Conservation (phyloP, 805 yeast species). For the Candida sithepensis region DNA sequence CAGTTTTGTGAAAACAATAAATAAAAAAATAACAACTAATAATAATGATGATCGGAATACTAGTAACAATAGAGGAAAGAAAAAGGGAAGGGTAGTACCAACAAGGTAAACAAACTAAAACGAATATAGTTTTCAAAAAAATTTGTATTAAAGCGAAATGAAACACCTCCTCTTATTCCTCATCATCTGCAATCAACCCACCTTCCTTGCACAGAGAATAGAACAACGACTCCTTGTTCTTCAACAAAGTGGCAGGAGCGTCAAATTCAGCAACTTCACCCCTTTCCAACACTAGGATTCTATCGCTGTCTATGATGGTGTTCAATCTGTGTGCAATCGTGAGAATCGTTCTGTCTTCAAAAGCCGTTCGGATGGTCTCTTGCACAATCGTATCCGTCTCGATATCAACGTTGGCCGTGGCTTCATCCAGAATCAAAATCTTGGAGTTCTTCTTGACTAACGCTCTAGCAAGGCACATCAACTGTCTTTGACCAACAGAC, state of each 20-base stretch:
- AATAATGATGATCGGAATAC: no score
- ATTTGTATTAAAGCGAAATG: neutral
- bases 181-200: conserved; percentile 39
- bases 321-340: conserved; percentile 85
- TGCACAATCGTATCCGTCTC: conserved; percentile 77
- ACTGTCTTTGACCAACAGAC: conserved; percentile 85
- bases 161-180: conserved; percentile 1
- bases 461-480: conserved; percentile 80
- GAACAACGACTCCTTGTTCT: conserved; percentile 65
- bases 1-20: no score
- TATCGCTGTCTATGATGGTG: conserved; percentile 78
- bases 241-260: conserved; percentile 62
- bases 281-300: conserved; percentile 69
- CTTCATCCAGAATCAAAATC: conserved; percentile 74
- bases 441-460: conserved; percentile 54
- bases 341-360: conserved; percentile 71
- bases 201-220: conserved; percentile 81
- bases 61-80: no score
- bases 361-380: conserved; percentile 71
- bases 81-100: no score
- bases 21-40: no score
- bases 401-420: conserved; percentile 87
- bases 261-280: conserved; percentile 79
- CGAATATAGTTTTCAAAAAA: neutral
- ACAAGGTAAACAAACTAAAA: no score